These are phyloP conservation scores for Punctularia strigosozonata DNA, from an alignment of 768 basidiomycete genomes.

Conservation along the genomic window DNA sequence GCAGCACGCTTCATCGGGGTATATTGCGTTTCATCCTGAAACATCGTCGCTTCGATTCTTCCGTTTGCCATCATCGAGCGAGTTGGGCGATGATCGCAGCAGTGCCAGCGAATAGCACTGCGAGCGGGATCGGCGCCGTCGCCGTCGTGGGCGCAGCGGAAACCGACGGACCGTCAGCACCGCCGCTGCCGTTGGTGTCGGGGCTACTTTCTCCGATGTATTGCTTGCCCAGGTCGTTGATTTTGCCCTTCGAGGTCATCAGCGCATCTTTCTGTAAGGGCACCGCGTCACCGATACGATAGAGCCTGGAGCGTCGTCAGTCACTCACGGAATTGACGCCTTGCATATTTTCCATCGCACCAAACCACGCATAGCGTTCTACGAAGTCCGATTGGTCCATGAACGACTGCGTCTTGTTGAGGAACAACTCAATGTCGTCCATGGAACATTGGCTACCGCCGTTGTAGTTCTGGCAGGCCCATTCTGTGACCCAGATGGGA, in stretches of 20 bases:
- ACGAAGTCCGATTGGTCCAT: slow-evolving; percentile 42
- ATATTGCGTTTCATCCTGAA: no score
- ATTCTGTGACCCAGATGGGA: slow-evolving; percentile 51
- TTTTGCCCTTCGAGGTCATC: slow-evolving; percentile 28
- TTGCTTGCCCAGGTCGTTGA: slow-evolving; percentile 36
- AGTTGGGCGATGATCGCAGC: no score
- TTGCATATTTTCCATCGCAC: slow-evolving; percentile 37
- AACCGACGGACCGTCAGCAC: neutral
- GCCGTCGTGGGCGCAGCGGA: neutral
- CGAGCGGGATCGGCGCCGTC: neutral
- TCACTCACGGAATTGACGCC: slow-evolving; percentile 33
- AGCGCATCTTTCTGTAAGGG: slow-evolving; percentile 28
- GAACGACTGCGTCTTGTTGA: slow-evolving; percentile 39
- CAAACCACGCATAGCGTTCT: slow-evolving; percentile 53
- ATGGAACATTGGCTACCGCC: slow-evolving; percentile 29
- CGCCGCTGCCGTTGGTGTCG: slow-evolving; percentile 1
- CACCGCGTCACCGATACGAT: neutral
- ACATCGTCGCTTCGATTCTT: no score
- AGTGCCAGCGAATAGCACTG: neutral
- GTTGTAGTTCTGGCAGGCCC: slow-evolving; percentile 35
- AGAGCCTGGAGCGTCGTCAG: neutral
- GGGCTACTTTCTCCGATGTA: slow-evolving; percentile 36
- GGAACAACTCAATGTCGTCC: slow-evolving; percentile 31
- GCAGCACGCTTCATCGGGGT: no score
- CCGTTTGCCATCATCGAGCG: no score